Evolutionary conservation across 768 basidiomycete genomes (phyloP).

Genomic region (Xerocomellus intermedius): DNA sequence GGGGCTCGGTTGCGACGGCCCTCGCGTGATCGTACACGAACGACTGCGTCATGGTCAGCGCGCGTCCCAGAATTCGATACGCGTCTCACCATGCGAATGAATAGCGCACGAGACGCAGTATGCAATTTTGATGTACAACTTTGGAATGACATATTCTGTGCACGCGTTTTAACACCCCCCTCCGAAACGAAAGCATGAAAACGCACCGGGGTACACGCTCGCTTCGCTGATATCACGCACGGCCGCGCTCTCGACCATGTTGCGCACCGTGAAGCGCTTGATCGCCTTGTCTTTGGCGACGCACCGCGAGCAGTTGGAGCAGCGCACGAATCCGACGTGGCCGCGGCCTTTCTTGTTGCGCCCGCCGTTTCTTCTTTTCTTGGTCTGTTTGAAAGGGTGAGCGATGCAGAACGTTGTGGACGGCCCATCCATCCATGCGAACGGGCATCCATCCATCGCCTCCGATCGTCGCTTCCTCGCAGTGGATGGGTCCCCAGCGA

Average conservation of each 20-base stretch:
- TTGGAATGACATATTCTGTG: slow-evolving; percentile 91
- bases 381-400: slow-evolving; percentile 60
- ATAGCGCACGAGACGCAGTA: slow-evolving; percentile 99
- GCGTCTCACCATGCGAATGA: slow-evolving; percentile 87
- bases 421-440: slow-evolving; percentile 8
- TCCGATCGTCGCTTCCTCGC: background rate
- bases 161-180: too few species aligned
- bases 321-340: slow-evolving; percentile 91
- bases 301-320: slow-evolving; percentile 99
- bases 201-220: slow-evolving; percentile 84
- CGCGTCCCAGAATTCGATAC: background rate
- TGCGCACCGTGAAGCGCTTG: slow-evolving; percentile 98
- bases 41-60: slow-evolving; percentile 51
- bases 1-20: slow-evolving; percentile 97
- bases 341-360: slow-evolving; percentile 99
- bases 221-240: slow-evolving; percentile 97
- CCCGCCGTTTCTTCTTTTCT: slow-evolving; percentile 98
- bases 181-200: too few species aligned
- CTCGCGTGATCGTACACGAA: slow-evolving; percentile 95
- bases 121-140: slow-evolving; percentile 96
- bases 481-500: slow-evolving; percentile 1
- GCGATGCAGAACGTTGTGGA: slow-evolving; percentile 2
- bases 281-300: slow-evolving; percentile 99
- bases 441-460: slow-evolving; percentile 5
- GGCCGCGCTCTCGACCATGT: slow-evolving; percentile 99